phyloP scores from a whole-genome alignment of 345 rosid genomes.

The Acer saccharum region DNA sequence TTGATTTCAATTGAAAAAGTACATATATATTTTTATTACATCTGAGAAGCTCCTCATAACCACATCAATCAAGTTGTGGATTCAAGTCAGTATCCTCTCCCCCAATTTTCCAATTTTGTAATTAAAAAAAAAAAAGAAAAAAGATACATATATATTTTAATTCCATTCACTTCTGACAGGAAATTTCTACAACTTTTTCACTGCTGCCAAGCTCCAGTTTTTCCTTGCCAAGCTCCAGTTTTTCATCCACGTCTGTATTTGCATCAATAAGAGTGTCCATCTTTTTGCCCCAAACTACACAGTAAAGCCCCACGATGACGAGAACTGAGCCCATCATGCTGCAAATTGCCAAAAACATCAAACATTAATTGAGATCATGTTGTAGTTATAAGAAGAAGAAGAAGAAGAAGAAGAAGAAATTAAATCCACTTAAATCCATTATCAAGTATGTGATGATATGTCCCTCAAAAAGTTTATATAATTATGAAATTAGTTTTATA shows the following conservation, averaged over 20 bases:
- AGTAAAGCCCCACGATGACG: conserved; percentile 40
- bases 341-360: conserved; percentile 3
- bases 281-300: conserved; percentile 44
- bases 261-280: conserved; percentile 17
- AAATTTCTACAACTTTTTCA: conserved; percentile 4
- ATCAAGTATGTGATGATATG: too few relatives aligned
- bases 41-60: background rate
- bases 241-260: conserved; percentile 5
- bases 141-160: background rate
- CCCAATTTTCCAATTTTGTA: background rate
- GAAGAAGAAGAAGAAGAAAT: background rate
- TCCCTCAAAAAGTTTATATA: too few relatives aligned
- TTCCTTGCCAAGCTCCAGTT: background rate
- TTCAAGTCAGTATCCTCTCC: background rate
- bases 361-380: background rate
- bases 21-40: background rate
- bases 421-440: too few relatives aligned
- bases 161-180: conserved; percentile 6
- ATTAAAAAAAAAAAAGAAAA: background rate
- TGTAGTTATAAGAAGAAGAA: background rate
- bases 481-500: too few relatives aligned
- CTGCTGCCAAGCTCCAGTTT: background rate
- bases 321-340: conserved; percentile 36
- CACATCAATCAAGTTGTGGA: background rate
- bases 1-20: background rate